Evolutionary conservation across 345 rosid genomes (phyloP), one percentile per base, ranked within the genome.

Genomic region (Hibiscus tridactylites): DNA sequence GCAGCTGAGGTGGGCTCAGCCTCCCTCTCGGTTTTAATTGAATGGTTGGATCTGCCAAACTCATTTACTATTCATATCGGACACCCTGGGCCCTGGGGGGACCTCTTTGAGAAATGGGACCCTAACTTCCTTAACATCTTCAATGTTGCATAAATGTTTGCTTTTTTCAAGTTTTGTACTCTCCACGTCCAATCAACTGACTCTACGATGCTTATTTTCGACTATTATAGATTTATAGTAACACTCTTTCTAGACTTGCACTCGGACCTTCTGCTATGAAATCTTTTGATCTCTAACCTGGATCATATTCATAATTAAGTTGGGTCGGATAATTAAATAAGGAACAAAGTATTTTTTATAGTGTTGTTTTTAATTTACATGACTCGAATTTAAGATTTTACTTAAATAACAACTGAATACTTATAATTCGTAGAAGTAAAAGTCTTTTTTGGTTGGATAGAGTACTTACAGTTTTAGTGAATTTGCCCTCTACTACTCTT

Each of bases 41-140:
- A 29, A 9, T 19, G 29, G 68, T 39, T 19, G 52, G 52, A 64
- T 64, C 68, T 64, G 68, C 50, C 50, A 37, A 37, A 9, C 35
- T 33, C 44, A 33, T 31, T 61, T 16, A 62, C 26, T 9, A 37
- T 9, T 17, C 3, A 52, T 52, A 52, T 52, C 56, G 0, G 56
- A 52, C 56, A 52, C 56, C 17, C 1, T 50, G 46, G 29, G 65
- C 56, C 17, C 1, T 52, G 47, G 31, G 65, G 74, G 44, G 28
- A 19, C 68, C 19, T 39, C 28, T 19, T 33, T 50, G 76, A 78
- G 42, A 37, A 37, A 6, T 6, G 42, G 6, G 74, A 16, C 79
- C 80, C 71, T 0, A 29, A 21, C 26, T 16, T 65, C 35, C 28
- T 61, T 61, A 74, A 49, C 76, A 31, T 60, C 49, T 24, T 59